These are phyloP conservation scores for Scleroderma bovista DNA, from an alignment of 768 basidiomycete species.

Conservation along the genomic window DNA sequence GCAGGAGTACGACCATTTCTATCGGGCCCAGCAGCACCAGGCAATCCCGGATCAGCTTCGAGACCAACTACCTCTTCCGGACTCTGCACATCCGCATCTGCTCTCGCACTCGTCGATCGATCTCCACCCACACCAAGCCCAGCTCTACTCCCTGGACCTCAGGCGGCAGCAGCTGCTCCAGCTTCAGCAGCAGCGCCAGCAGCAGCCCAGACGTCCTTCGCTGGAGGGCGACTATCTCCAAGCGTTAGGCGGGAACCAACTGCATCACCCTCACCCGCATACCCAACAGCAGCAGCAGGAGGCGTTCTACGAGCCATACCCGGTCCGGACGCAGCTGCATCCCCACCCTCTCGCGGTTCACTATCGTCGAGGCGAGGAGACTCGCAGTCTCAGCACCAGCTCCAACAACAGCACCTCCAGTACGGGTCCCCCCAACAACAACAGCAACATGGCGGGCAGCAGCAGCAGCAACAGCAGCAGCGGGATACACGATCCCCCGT, in stretches of 20 bases:
- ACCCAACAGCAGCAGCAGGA: conserved; percentile 21
- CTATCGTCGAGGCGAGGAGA: conserved; percentile 32
- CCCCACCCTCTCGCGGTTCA: conserved; percentile 32
- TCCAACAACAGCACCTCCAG: not conserved
- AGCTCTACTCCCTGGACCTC: conserved; percentile 45
- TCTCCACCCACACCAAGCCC: conserved; percentile 19
- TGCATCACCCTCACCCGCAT: conserved; percentile 25
- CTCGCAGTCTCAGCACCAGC: conserved; percentile 9
- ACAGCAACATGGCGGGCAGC: not conserved
- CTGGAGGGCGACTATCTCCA: conserved; percentile 35
- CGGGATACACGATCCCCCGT: conserved; percentile 32
- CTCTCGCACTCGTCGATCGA: conserved; percentile 49
- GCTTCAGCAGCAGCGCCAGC: conserved; percentile 32
- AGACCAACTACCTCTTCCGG: conserved; percentile 42
- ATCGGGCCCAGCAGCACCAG: conserved; percentile 22
- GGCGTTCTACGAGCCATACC: conserved; percentile 23
- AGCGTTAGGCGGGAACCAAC: conserved; percentile 29
- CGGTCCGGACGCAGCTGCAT: conserved; percentile 8
- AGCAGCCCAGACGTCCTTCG: conserved; percentile 30
- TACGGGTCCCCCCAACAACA: conserved; percentile 1
- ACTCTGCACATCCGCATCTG: conserved; percentile 42
- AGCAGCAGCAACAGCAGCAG: not conserved
- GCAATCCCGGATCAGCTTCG: conserved; percentile 30
- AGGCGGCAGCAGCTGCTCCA: conserved; percentile 40
- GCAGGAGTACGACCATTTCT: conserved; percentile 43